These are phyloP conservation scores for Trapa incisa DNA, from an alignment of 345 rosid genomes.

Conservation along the genomic window DNA sequence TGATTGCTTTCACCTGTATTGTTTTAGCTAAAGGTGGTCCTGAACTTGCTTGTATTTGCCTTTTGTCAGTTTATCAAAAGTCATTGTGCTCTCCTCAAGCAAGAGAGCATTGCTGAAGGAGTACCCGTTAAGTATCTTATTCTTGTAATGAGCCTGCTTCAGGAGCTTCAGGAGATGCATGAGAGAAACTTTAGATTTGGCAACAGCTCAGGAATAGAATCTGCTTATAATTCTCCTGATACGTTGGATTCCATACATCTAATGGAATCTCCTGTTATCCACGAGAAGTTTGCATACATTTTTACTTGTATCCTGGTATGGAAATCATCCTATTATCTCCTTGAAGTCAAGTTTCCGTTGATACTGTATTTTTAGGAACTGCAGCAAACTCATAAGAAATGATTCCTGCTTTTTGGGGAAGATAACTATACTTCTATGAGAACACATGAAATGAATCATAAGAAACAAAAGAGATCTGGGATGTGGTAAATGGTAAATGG, in stretches of 20 bases:
- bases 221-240: slow-evolving; percentile 18
- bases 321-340: slow-evolving; percentile 9
- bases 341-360: slow-evolving; percentile 4
- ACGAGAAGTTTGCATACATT: slow-evolving; percentile 31
- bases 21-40: background rate
- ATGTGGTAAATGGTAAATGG: background rate
- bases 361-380: background rate
- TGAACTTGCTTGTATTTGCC: slow-evolving; percentile 1
- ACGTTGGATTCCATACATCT: slow-evolving; percentile 18
- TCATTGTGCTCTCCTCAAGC: slow-evolving; percentile 29
- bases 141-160: slow-evolving; percentile 43
- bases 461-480: background rate
- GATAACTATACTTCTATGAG: background rate
- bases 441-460: background rate
- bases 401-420: background rate
- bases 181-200: slow-evolving; percentile 27
- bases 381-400: background rate
- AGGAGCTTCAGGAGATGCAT: slow-evolving; percentile 51
- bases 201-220: slow-evolving; percentile 14
- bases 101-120: slow-evolving; percentile 29
- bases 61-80: slow-evolving; percentile 49
- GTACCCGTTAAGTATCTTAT: slow-evolving; percentile 49
- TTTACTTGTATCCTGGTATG: slow-evolving; percentile 48
- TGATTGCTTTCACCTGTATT: slow-evolving; percentile 2
- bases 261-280: slow-evolving; percentile 20